Evolutionary conservation across 257 asterid genomes (phyloP).

Genomic region (Ilex aquifolium): DNA sequence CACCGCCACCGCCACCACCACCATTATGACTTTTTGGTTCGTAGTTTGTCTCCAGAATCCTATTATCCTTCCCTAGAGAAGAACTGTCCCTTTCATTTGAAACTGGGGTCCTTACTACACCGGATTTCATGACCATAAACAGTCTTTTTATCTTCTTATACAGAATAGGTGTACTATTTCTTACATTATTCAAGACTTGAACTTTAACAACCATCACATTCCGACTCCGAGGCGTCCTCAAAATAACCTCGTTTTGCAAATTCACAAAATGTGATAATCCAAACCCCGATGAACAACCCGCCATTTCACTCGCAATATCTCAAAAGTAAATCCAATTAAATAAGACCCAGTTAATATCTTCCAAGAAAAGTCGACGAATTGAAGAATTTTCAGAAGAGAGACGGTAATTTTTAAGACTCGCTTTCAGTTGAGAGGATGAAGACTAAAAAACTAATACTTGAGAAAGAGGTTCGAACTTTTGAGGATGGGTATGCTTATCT

Average conservation of each 20-base stretch:
- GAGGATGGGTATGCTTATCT: too few species aligned
- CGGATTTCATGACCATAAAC: slow-evolving; percentile 37
- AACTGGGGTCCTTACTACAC: slow-evolving; percentile 18
- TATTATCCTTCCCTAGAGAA: slow-evolving; percentile 27
- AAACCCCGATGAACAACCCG: slow-evolving; percentile 52
- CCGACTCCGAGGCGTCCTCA: slow-evolving; percentile 20
- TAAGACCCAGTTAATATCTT: not conserved
- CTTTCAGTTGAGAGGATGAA: too few species aligned
- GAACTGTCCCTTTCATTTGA: slow-evolving; percentile 18
- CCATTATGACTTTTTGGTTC: slow-evolving; percentile 16
- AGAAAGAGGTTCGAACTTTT: too few species aligned
- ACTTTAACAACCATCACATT: slow-evolving; percentile 14
- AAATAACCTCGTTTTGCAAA: slow-evolving; percentile 30
- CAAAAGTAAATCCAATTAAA: not conserved
- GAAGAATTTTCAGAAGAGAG: too few species aligned
- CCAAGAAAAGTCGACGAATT: slow-evolving; percentile 39
- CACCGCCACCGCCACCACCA: slow-evolving; percentile 28
- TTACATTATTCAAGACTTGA: slow-evolving; percentile 14
- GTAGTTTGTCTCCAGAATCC: slow-evolving; percentile 18
- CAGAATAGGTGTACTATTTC: slow-evolving; percentile 19
- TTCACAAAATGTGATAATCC: slow-evolving; percentile 34
- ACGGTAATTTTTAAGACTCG: too few species aligned
- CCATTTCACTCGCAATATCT: slow-evolving; percentile 23
- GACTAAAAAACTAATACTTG: too few species aligned
- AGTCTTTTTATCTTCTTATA: slow-evolving; percentile 17